These are phyloP conservation scores for Mrakia gelida DNA, from an alignment of 768 basidiomycete species.

Conservation along the genomic window DNA sequence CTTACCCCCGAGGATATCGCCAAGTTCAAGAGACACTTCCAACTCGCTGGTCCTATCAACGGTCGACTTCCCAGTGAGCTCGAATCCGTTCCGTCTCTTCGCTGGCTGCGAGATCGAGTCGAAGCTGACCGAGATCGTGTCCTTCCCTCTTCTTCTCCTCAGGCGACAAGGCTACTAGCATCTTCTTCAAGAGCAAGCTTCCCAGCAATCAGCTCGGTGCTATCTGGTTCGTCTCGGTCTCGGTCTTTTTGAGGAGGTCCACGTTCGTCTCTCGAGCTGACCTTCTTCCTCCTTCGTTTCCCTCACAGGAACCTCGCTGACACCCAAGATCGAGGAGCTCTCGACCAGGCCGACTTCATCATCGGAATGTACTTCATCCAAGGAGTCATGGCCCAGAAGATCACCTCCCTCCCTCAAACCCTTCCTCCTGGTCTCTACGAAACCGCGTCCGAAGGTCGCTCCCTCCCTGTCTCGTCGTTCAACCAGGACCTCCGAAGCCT, in stretches of 20 bases:
- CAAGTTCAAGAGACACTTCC: conserved; percentile 76
- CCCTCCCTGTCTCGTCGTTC: neutral
- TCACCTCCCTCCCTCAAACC: conserved; percentile 63
- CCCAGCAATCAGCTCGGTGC: conserved; percentile 79
- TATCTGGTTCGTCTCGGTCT: conserved; percentile 65
- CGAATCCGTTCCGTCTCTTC: conserved; percentile 3
- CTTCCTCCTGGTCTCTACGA: conserved; percentile 84
- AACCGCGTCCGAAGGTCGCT: conserved; percentile 52
- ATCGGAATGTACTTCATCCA: conserved; percentile 97
- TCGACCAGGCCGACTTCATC: conserved; percentile 87
- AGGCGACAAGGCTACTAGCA: conserved; percentile 83
- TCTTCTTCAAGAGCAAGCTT: conserved; percentile 88
- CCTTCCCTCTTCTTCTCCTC: neutral
- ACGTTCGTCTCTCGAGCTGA: neutral
- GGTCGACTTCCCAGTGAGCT: conserved; percentile 52
- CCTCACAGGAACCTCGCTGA: conserved; percentile 80
- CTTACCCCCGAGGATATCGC: conserved; percentile 73
- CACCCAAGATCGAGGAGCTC: conserved; percentile 79
- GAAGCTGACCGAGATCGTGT: neutral
- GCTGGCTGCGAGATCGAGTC: no score
- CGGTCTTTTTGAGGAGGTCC: neutral
- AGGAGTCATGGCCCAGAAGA: conserved; percentile 74
- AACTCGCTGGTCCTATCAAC: conserved; percentile 57
- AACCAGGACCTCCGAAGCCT: conserved; percentile 10
- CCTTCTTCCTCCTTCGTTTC: neutral